Base-by-base conservation (phyloP, 139 green algal genomes). In the Nannochloris sp. region DNA sequence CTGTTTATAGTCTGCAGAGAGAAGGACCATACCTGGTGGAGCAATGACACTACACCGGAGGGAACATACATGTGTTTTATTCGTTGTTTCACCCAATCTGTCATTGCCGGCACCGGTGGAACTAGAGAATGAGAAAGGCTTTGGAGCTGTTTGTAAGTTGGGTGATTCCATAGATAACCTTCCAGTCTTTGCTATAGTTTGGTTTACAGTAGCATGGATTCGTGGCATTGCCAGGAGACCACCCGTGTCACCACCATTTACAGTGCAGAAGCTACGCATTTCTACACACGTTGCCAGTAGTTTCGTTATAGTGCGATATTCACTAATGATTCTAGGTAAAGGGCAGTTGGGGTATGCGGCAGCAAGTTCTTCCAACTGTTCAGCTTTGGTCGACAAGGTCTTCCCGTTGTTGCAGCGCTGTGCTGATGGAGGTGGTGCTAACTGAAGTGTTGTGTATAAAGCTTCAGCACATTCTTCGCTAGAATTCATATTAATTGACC, bases 1-100 rank as follows among this genome's bases (percentile, higher is more conserved):
- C 82, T 90, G 85, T 33, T 74, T 77, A 71, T 96, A 97, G 67
- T 97, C 91, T 4, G 85, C 88, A 1, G 81, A 66, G 23, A 76
- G 54, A 54, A 85, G 60, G 10, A 81, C 44, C 23, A 29, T 54
- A 29, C 74, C 74, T 1, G 54, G 48, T 8, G 68, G 47, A 2
- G 71, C 78, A 39, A 78, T 68, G 58, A 85, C 77, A 1, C 67
- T 73, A 7, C 42, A 23, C 31, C 78, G 48, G 30, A 76, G 48
- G 60, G 68, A 69, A 38, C 35, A 6, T 7, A 42, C 23, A 15
- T 54, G n/a, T 6, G 24, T 10, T 36, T 51, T 19, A 19, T 19
- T 12, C 33, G 27, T 9, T 29, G 9, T 9, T 10, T 9, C 51
- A 59, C 35, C 51, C 12, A 29, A 10, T 15, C 19, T 46, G 55